Percentiles rank a stretch among this genome's conserved stretches.
phyloP scores from a whole-genome alignment of 176 grass and related monocot species.

The Triticum turgidum region DNA sequence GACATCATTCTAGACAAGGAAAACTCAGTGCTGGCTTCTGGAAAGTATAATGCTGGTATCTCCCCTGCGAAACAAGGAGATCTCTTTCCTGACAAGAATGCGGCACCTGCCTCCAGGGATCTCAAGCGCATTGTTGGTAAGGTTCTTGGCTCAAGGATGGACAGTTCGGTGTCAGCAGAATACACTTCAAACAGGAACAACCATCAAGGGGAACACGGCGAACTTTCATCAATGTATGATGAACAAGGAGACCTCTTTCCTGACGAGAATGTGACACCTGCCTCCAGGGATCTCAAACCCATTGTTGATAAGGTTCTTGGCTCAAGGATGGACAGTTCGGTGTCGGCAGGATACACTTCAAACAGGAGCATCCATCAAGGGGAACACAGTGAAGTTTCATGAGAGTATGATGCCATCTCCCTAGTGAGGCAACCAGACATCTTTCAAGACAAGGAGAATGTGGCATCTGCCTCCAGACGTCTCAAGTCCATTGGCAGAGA shows the following conservation, averaged over 20 bases:
- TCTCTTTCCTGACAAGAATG: constrained; percentile 48
- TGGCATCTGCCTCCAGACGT: constrained; percentile 36
- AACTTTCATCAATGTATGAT: constrained; percentile 27
- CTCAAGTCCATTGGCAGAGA: constrained; percentile 30
- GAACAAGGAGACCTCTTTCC: constrained; percentile 31
- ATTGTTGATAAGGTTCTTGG: constrained; percentile 39
- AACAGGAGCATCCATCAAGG: constrained; percentile 1
- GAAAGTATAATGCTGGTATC: constrained; percentile 23
- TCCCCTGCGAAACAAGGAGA: constrained; percentile 29
- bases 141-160: constrained; percentile 48
- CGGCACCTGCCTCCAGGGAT: constrained; percentile 39
- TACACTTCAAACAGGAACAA: constrained; percentile 16
- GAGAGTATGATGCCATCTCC: constrained; percentile 23
- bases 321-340: constrained; percentile 35
- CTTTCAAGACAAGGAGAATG: constrained; percentile 56
- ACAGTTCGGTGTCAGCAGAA: constrained; percentile 22
- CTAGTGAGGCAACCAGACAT: constrained; percentile 33
- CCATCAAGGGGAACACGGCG: not conserved
- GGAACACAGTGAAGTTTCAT: constrained; percentile 14
- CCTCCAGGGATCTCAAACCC: constrained; percentile 35
- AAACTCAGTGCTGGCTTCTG: constrained; percentile 19
- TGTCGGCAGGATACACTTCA: constrained; percentile 13
- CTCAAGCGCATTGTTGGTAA: constrained; percentile 33
- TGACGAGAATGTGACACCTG: constrained; percentile 50
- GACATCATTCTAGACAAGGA: constrained; percentile 31